These are phyloP conservation scores for Solanum piurae DNA, from an alignment of 257 asterid genomes.

Conservation along the genomic window DNA sequence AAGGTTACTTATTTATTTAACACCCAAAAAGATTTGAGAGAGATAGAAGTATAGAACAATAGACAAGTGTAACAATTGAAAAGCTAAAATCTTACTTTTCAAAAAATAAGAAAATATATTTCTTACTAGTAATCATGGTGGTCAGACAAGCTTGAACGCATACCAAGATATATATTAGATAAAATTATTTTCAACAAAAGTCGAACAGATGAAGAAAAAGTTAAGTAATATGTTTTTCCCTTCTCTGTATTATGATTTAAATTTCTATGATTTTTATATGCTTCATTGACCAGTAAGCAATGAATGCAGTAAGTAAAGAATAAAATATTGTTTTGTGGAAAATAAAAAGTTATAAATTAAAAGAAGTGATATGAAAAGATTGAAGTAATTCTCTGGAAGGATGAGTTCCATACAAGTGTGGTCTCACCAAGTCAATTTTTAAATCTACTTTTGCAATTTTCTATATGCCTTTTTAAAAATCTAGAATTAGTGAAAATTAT, in stretches of 20 bases:
- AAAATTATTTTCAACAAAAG: not conserved
- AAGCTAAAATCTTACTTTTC: not conserved
- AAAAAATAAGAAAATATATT: not conserved
- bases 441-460: not conserved
- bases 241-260: not conserved
- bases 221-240: not conserved
- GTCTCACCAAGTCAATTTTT: not conserved
- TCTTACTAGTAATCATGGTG: not conserved
- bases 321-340: not conserved
- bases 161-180: not conserved
- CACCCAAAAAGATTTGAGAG: not conserved
- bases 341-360: not conserved
- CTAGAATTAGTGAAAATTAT: too few relatives aligned
- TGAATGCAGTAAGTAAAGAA: not conserved
- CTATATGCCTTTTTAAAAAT: not conserved
- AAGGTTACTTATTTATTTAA: not conserved
- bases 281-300: too few relatives aligned
- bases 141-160: not conserved
- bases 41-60: not conserved
- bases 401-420: not conserved
- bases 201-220: not conserved
- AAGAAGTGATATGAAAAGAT: not conserved
- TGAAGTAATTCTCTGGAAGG: not conserved
- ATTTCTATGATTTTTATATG: not conserved
- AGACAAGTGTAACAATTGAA: not conserved